These are phyloP conservation scores for Globisporangium nodosum DNA, from an alignment of 352 stramenopile species.

Conservation along the genomic window DNA sequence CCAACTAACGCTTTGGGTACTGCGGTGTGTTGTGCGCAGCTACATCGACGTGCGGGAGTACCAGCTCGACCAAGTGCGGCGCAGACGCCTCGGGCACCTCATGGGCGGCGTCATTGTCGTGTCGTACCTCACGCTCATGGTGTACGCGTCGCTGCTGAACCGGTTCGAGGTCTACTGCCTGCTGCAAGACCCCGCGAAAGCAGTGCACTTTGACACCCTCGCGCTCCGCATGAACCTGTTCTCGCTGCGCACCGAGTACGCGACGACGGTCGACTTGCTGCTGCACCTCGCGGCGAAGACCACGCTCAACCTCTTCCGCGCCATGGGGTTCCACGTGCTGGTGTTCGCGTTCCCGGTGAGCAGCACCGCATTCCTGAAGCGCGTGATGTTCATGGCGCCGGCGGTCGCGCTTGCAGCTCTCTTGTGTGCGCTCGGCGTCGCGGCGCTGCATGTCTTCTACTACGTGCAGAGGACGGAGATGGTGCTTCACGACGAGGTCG, in stretches of 20 bases:
- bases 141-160: constrained; percentile 58
- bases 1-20: not conserved
- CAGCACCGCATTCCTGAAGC: constrained; percentile 32
- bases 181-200: constrained; percentile 12
- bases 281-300: constrained; percentile 44
- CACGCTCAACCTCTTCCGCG: constrained; percentile 53
- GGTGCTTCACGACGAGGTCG: constrained; percentile 12
- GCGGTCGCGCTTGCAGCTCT: constrained; percentile 37
- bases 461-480: constrained; percentile 44
- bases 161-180: constrained; percentile 54
- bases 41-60: constrained; percentile 69
- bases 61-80: constrained; percentile 44
- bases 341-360: constrained; percentile 52
- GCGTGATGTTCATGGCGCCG: constrained; percentile 30
- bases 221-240: constrained; percentile 36
- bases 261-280: constrained; percentile 31
- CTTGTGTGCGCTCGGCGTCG: constrained; percentile 30
- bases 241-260: constrained; percentile 29
- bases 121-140: constrained; percentile 44
- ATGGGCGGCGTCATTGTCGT: constrained; percentile 34
- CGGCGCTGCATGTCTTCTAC: constrained; percentile 51
- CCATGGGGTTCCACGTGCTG: constrained; percentile 39
- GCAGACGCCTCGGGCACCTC: constrained; percentile 26
- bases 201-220: constrained; percentile 27
- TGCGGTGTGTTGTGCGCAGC: constrained; percentile 16